Base-by-base conservation (phyloP, 176 grass and related monocot species). In the Hordeum marinum region DNA sequence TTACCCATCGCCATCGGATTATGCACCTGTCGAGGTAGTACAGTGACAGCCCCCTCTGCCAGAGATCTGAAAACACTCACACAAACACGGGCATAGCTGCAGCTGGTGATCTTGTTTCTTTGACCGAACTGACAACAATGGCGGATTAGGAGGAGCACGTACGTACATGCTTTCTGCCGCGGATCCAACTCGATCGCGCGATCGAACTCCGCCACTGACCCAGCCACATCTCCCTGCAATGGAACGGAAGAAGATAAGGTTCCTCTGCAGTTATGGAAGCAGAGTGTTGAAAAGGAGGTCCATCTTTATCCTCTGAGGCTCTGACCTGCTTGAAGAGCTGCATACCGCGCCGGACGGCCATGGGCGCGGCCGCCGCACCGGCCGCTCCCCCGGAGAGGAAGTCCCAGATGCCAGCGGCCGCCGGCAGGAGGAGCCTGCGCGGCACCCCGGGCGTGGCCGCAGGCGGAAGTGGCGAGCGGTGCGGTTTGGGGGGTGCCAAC, bases 11-110 rank as follows among this genome's bases (percentile, higher is more conserved):
- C 20, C 7, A 42, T 14, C 14, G 54, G 15, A 65, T 25, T 2
- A 80, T 61, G 27, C 88, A 93, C 90, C 86, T 90, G 39, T 98
- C 85, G 68, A 91, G 68, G 79, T 98, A 98, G 77, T 98, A 98
- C 17, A 98, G 64, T 29, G 95, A 95, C 31, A 98, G 79, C 4
- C 93, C 95, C 72, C 93, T 86, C 34, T 98, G 93, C 95, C 95
- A 98, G 65, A 98, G 91, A 85, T 98, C 95, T 98, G 85, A 89
- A 69, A 11, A 57, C 17, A 80, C 40, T 3, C 50, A 54, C 17
- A 54, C 17, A 54, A 54, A 65, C 24, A 35, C 6, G 46, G 7
- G 3, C 4, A 64, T 37, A 37, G 45, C 50, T 85, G 74, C 54
- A 78, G 40, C 18, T 39, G 11, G 27, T 50, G 18, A 48, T 72